Conservation (phyloP, 441 rosid genomes). For the Gossypium davidsonii region DNA sequence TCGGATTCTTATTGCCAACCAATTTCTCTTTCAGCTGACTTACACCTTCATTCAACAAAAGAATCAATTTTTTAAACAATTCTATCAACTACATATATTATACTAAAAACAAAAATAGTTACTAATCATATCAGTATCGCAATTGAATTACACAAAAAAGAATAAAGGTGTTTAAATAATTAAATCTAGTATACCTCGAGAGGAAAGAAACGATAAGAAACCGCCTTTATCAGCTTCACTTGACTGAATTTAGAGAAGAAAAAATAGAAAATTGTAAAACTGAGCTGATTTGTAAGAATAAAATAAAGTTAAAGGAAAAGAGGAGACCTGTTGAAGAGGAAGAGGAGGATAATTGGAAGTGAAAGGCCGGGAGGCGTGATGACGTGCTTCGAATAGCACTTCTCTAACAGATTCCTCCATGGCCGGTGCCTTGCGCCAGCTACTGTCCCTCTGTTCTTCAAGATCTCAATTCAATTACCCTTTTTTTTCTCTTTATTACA, state of each 20-base stretch:
- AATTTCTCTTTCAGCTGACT: slow-evolving; percentile 67
- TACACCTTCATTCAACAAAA: slow-evolving; percentile 41
- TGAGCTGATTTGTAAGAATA: neutral
- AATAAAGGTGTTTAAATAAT: neutral
- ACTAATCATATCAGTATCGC: neutral
- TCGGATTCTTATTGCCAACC: slow-evolving; percentile 46
- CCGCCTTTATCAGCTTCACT: slow-evolving; percentile 43
- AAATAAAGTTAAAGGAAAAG: neutral
- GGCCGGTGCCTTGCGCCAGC: slow-evolving; percentile 6
- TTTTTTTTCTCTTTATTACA: neutral
- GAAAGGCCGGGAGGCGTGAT: slow-evolving; percentile 59
- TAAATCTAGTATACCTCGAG: slow-evolving; percentile 30
- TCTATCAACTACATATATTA: slow-evolving; percentile 6
- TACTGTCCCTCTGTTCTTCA: neutral
- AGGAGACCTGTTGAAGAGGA: slow-evolving; percentile 46
- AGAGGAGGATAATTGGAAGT: slow-evolving; percentile 67
- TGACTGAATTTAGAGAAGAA: slow-evolving; percentile 30
- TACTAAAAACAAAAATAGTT: neutral
- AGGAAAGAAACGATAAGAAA: slow-evolving; percentile 41
- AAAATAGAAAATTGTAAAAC: neutral
- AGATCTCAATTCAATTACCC: slow-evolving; percentile 3
- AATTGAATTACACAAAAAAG: slow-evolving; percentile 7
- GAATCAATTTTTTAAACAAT: neutral
- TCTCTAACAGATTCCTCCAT: slow-evolving; percentile 30
- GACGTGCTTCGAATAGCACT: slow-evolving; percentile 62